Base-by-base conservation (phyloP, 108 stramenopile species). In the Skeletonema costatum region DNA sequence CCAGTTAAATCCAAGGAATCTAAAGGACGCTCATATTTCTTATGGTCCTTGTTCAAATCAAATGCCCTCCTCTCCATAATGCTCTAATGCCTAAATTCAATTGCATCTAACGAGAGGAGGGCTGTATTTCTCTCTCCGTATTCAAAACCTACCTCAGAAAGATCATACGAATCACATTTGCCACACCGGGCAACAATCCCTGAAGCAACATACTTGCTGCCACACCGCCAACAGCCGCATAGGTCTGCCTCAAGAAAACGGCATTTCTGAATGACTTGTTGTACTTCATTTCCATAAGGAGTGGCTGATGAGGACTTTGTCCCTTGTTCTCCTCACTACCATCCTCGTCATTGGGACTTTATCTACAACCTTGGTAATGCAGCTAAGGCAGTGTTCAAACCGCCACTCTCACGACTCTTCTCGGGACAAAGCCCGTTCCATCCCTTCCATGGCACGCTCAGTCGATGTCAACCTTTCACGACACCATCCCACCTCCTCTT, bases 221-320 rank as follows among this genome's bases (percentile, higher is more conserved):
- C 72, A 80, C 56, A 39, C 79, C 79, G 12, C 60, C 79, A 2
- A 51, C 68, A 35, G 73, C 79, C 5, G 79, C 74, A 80, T 80
- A 80, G 1, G 60, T 21, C 73, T 80, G 79, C 16, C 79, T 64
- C 66, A 80, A 68, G 39, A 74, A 51, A 16, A 80, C 79, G 4
- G 73, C 79, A 64, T 80, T 74, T 1, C 79, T 61, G 59, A 80
- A 80, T n/a, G 66, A 50, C 68, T 70, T 80, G 56, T 80, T 80
- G 46, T 80, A 80, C 56, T 80, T 80, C 79, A 80, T 80, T 33
- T 80, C 79, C 73, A 74, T 80, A 38, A 60, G 39, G 19, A 80
- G 72, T 6, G 79, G 79, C 33, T 68, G 70, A 48, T 33, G 38
- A 56, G 53, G n/a, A n/a, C 51, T 42, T 62, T 76, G 39, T 58